Percentiles rank a stretch among this genome's conserved stretches.
Evolutionary conservation across 768 basidiomycete species (phyloP).

Genomic region (Psilocybe tampanensis): DNA sequence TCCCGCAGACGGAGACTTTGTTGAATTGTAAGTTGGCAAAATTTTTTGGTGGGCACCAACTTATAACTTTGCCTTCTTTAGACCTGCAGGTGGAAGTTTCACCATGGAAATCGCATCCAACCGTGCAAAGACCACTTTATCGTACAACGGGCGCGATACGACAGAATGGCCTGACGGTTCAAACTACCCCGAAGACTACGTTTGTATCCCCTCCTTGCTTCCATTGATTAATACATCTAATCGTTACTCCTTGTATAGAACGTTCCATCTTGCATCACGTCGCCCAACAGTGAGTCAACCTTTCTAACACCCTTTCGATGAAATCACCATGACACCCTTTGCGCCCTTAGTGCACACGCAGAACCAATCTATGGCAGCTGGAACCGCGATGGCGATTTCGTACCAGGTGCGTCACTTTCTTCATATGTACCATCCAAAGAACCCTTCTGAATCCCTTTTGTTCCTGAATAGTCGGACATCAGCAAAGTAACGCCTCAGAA

Average conservation of each 20-base stretch:
- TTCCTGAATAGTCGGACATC: constrained; percentile 45
- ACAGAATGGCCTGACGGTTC: constrained; percentile 50
- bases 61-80: constrained; percentile 12
- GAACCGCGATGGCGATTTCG: constrained; percentile 58
- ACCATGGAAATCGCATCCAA: constrained; percentile 52
- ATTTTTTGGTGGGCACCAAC: not conserved
- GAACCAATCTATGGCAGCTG: constrained; percentile 52
- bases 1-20: constrained; percentile 40
- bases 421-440: not conserved
- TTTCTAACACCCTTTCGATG: not conserved
- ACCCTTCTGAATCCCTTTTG: not conserved
- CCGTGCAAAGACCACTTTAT: constrained; percentile 47
- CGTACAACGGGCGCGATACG: constrained; percentile 39
- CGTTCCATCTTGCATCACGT: constrained; percentile 42
- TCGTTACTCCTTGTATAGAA: constrained; percentile 26
- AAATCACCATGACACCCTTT: not conserved
- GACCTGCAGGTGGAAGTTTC: constrained; percentile 51
- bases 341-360: constrained; percentile 49
- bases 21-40: constrained; percentile 40
- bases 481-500: constrained; percentile 47
- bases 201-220: constrained; percentile 25
- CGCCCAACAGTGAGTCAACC: constrained; percentile 47
- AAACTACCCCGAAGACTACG: constrained; percentile 46
- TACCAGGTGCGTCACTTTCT: constrained; percentile 37
- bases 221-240: not conserved